A percentile compares a stretch with the other conserved stretches of the same genome.
Conservation (phyloP, 495 filamentous ascomycete species). For the Tuber brumale region DNA sequence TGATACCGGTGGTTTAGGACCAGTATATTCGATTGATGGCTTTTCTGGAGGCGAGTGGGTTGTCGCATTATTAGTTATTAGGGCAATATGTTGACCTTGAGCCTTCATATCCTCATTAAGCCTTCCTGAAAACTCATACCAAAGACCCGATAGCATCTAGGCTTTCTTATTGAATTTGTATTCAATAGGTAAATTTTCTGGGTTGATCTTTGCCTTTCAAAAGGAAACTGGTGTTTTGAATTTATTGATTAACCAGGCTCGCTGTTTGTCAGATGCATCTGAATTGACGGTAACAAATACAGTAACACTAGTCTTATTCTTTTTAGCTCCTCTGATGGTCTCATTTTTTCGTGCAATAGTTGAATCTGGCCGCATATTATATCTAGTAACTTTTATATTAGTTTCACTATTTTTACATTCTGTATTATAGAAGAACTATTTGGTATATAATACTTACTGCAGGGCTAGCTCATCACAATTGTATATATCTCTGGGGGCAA, state of each 20-base stretch:
- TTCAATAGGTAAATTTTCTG: conserved; percentile 10
- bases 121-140: conserved; percentile 37
- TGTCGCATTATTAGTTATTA: conserved; percentile 40
- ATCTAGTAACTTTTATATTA: too few relatives aligned
- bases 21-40: conserved; percentile 1
- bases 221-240: not conserved
- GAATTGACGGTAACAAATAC: too few relatives aligned
- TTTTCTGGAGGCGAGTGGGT: conserved; percentile 31
- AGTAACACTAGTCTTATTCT: too few relatives aligned
- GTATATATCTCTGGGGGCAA: too few relatives aligned
- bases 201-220: conserved; percentile 4
- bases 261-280: not conserved
- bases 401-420: too few relatives aligned
- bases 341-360: too few relatives aligned
- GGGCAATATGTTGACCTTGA: conserved; percentile 32
- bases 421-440: too few relatives aligned
- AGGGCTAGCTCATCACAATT: too few relatives aligned
- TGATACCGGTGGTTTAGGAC: conserved; percentile 20
- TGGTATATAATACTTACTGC: too few relatives aligned
- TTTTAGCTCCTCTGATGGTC: too few relatives aligned
- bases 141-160: conserved; percentile 11
- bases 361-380: too few relatives aligned
- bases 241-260: not conserved
- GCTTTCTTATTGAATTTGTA: conserved; percentile 13
- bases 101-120: conserved; percentile 31